phyloP scores from a whole-genome alignment of 2,329 filamentous ascomycete species.

The Fusarium poae region DNA sequence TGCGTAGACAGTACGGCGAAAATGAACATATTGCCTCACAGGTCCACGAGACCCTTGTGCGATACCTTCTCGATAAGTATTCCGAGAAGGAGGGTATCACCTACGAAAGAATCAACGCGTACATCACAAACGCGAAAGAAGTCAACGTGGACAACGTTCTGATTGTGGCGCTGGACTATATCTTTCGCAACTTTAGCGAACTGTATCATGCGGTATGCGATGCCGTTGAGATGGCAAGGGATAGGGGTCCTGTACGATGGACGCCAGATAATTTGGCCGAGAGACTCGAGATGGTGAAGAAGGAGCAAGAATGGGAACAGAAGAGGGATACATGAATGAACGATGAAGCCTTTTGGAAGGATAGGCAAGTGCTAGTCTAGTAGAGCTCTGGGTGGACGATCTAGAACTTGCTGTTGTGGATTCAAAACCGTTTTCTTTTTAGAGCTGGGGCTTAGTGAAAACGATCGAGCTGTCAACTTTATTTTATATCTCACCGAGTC shows the following conservation, averaged over 20 bases:
- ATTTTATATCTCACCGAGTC: slow-evolving; percentile 13
- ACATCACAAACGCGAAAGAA: slow-evolving; percentile 37
- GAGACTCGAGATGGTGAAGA: slow-evolving; percentile 37
- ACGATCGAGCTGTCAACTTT: slow-evolving; percentile 12
- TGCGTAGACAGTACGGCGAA: slow-evolving; percentile 24
- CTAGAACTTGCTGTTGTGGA: neutral
- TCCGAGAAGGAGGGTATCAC: slow-evolving; percentile 42
- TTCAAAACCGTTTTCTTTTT: slow-evolving; percentile 12
- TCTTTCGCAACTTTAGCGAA: slow-evolving; percentile 42
- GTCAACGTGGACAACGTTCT: slow-evolving; percentile 43
- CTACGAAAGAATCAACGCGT: slow-evolving; percentile 41
- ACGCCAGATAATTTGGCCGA: slow-evolving; percentile 38
- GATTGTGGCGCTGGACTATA: slow-evolving; percentile 39
- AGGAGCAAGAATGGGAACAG: slow-evolving; percentile 26
- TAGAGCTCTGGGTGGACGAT: neutral
- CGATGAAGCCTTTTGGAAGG: neutral
- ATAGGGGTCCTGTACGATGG: slow-evolving; percentile 38
- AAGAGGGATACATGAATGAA: neutral
- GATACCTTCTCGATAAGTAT: slow-evolving; percentile 46
- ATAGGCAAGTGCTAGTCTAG: neutral
- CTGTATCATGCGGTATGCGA: slow-evolving; percentile 41
- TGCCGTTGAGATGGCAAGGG: slow-evolving; percentile 38
- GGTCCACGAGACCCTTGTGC: slow-evolving; percentile 43
- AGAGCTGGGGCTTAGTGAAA: slow-evolving; percentile 1
- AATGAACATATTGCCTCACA: slow-evolving; percentile 39